phyloP scores from a whole-genome alignment of 2,329 filamentous ascomycete genomes.

The Phaeophleospora eucalypticola region DNA sequence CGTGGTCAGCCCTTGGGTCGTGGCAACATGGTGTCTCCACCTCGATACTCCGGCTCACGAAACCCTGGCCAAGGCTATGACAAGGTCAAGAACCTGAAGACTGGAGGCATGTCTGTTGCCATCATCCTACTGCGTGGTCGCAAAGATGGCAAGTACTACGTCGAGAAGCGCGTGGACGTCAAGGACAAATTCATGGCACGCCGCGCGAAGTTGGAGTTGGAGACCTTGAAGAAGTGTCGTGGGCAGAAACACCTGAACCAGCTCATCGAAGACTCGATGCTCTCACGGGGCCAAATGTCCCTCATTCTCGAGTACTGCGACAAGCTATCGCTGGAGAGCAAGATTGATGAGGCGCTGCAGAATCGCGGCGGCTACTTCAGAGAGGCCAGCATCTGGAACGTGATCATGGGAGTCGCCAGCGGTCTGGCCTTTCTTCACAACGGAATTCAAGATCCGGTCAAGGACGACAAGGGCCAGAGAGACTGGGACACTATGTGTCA shows the following conservation, averaged over 20 bases:
- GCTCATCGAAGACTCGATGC: constrained; percentile 5
- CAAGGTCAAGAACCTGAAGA: constrained; percentile 6
- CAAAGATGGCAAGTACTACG: constrained; percentile 10
- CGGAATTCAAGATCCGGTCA: constrained; percentile 6
- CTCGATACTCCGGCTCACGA: not conserved
- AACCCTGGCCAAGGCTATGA: constrained; percentile 1
- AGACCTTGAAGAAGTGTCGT: constrained; percentile 5
- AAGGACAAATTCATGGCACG: not conserved
- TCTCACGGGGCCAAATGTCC: constrained; percentile 2
- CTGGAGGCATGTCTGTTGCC: constrained; percentile 10
- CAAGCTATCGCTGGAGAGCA: constrained; percentile 4
- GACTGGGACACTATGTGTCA: constrained; percentile 19
- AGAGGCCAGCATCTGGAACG: constrained; percentile 10
- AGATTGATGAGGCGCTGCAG: not conserved
- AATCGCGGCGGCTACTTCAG: not conserved
- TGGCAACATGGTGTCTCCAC: not conserved
- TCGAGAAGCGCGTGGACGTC: constrained; percentile 14
- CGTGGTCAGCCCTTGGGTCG: not conserved
- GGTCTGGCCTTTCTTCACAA: constrained; percentile 33
- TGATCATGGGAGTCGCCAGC: constrained; percentile 9
- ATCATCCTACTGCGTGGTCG: constrained; percentile 8
- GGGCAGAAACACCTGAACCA: constrained; percentile 9
- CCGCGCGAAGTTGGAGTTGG: constrained; percentile 7
- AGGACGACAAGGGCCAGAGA: not conserved
- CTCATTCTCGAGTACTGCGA: constrained; percentile 16